Percentiles rank a stretch among this genome's conserved stretches.
These are phyloP conservation scores for Cicer arietinum DNA, from an alignment of 306 rosid species.

Conservation along the genomic window DNA sequence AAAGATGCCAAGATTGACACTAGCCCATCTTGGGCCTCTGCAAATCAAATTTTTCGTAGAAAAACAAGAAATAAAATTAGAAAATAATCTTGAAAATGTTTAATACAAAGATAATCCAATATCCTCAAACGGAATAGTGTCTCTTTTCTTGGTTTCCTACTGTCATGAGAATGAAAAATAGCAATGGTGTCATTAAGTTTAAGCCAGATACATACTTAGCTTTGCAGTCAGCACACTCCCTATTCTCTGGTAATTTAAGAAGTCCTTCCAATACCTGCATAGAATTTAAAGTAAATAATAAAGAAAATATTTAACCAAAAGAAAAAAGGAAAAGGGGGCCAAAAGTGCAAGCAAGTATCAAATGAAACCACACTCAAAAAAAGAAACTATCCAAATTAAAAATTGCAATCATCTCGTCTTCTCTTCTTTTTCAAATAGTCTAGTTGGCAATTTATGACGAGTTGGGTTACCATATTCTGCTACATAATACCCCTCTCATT, in stretches of 20 bases:
- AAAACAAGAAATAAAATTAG: conserved; percentile 12
- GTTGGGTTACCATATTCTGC: no score
- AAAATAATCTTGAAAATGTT: conserved; percentile 20
- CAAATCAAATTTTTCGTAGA: conserved; percentile 44
- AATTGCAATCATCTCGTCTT: no score
- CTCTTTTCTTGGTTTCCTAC: conserved; percentile 28
- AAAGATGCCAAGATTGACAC: conserved; percentile 97
- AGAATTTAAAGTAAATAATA: conserved; percentile 30
- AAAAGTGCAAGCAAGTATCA: neutral
- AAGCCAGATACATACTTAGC: conserved; percentile 75
- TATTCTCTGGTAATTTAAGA: conserved; percentile 92
- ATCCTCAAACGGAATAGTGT: neutral
- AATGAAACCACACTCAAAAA: conserved; percentile 18
- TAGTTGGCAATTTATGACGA: no score
- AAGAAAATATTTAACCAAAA: conserved; percentile 28
- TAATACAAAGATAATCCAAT: conserved; percentile 10
- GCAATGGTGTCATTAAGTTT: conserved; percentile 31
- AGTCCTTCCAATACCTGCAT: conserved; percentile 95
- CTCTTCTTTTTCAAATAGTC: no score
- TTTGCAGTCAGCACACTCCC: conserved; percentile 99
- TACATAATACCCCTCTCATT: no score
- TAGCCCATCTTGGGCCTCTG: conserved; percentile 99
- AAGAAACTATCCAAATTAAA: conserved; percentile 8
- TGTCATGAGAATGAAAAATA: neutral
- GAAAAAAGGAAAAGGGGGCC: neutral